These are phyloP conservation scores for Mesembryanthemum crystallinum DNA, from an alignment of 148 eudicot species.

Conservation along the genomic window DNA sequence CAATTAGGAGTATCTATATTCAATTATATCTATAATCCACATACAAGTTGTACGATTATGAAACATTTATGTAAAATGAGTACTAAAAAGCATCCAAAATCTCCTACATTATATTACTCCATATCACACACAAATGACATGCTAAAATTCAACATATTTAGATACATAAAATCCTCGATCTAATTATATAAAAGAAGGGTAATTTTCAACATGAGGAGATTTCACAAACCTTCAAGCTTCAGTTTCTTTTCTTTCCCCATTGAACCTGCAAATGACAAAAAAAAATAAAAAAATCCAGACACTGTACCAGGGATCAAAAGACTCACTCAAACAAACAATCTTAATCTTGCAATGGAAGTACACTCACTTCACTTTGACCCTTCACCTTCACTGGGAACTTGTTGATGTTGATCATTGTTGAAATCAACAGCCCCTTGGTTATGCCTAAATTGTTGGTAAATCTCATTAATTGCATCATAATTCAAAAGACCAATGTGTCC, in stretches of 20 bases:
- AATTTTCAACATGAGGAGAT: not conserved
- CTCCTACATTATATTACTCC: not conserved
- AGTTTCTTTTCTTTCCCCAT: conserved; percentile 11
- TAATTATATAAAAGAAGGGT: not conserved
- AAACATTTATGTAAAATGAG: not conserved
- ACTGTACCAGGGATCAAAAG: not conserved
- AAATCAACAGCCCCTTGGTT: conserved; percentile 6
- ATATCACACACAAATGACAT: conserved; percentile 4
- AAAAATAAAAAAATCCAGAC: not conserved
- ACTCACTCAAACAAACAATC: not conserved
- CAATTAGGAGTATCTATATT: too few species aligned
- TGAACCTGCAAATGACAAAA: not conserved
- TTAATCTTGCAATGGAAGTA: not conserved
- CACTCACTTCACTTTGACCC: not conserved
- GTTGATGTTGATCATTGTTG: conserved; percentile 24
- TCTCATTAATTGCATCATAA: conserved; percentile 31
- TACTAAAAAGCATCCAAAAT: not conserved
- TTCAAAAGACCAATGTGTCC: conserved; percentile 20
- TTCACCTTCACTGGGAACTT: conserved; percentile 22
- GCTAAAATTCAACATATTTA: not conserved
- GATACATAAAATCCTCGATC: not conserved
- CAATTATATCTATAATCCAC: not conserved
- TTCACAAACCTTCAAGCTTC: conserved; percentile 6
- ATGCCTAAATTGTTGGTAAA: conserved; percentile 30
- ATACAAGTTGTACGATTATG: not conserved